phyloP scores from a whole-genome alignment of 345 rosid species.

The Eucalyptus curtisii region DNA sequence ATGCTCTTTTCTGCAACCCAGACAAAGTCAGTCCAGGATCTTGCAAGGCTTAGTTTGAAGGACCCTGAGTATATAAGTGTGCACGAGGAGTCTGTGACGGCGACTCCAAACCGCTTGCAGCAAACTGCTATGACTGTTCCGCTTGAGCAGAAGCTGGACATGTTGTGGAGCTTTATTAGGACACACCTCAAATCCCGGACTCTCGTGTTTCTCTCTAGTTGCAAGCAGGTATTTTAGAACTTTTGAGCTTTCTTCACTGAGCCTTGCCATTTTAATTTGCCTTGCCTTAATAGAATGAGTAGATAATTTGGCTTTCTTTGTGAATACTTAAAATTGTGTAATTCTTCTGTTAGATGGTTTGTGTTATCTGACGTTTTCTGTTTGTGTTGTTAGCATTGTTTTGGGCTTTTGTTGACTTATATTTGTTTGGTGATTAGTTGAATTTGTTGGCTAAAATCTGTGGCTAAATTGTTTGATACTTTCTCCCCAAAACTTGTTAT shows the following conservation, averaged over 20 bases:
- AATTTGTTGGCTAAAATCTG: not conserved
- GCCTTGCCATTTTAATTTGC: not conserved
- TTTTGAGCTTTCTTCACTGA: not conserved
- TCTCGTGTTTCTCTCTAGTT: conserved; percentile 87
- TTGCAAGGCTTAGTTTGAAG: conserved; percentile 93
- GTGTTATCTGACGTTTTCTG: not conserved
- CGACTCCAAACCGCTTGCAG: conserved; percentile 71
- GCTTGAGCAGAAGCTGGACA: conserved; percentile 78
- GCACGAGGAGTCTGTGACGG: conserved; percentile 68
- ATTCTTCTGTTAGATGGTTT: not conserved
- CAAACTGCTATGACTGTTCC: conserved; percentile 86
- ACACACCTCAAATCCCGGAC: conserved; percentile 66
- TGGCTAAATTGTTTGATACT: not conserved
- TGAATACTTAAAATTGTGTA: not conserved
- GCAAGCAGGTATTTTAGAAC: conserved; percentile 58
- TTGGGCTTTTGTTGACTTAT: not conserved
- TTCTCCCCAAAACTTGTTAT: not conserved
- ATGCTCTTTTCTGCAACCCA: conserved; percentile 95
- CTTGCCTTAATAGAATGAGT: not conserved
- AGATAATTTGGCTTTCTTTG: not conserved
- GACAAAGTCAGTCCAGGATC: conserved; percentile 88
- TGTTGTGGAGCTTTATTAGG: conserved; percentile 90
- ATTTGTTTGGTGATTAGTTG: not conserved
- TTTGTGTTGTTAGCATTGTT: not conserved
- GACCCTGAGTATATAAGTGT: conserved; percentile 93